Conservation (phyloP, 441 rosid genomes). For the Dalechampia spathulata region DNA sequence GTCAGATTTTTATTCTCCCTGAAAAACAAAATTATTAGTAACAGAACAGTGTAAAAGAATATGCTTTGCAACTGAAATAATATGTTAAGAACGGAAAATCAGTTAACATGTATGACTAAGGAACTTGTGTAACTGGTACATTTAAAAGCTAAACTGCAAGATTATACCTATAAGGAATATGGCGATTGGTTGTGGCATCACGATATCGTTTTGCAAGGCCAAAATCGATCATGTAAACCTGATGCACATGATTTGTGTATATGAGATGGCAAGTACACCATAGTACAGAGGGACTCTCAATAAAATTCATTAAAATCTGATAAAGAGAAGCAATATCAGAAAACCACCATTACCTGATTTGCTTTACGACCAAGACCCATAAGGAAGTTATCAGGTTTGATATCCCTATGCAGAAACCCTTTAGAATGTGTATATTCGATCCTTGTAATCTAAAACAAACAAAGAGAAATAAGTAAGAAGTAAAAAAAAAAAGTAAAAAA, state of each 20-base stretch:
- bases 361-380: conserved; percentile 96
- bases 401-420: conserved; percentile 89
- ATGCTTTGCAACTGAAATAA: no score
- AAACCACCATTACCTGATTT: conserved; percentile 49
- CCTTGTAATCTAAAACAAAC: conserved; percentile 54
- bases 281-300: background rate
- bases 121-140: background rate
- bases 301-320: background rate
- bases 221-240: conserved; percentile 62
- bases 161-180: conserved; percentile 57
- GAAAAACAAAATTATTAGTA: conserved; percentile 13
- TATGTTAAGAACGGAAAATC: background rate
- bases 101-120: background rate
- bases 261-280: background rate
- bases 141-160: background rate
- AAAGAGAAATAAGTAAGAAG: background rate
- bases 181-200: conserved; percentile 45
- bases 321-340: background rate
- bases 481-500: background rate
- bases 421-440: conserved; percentile 82
- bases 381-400: conserved; percentile 92
- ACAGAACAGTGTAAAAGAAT: background rate
- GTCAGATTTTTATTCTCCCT: conserved; percentile 63
- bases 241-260: conserved; percentile 12
- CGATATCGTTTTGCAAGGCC: conserved; percentile 63